phyloP scores from a whole-genome alignment of 1,284 basidiomycete genomes.

The Austropuccinia psidii region DNA sequence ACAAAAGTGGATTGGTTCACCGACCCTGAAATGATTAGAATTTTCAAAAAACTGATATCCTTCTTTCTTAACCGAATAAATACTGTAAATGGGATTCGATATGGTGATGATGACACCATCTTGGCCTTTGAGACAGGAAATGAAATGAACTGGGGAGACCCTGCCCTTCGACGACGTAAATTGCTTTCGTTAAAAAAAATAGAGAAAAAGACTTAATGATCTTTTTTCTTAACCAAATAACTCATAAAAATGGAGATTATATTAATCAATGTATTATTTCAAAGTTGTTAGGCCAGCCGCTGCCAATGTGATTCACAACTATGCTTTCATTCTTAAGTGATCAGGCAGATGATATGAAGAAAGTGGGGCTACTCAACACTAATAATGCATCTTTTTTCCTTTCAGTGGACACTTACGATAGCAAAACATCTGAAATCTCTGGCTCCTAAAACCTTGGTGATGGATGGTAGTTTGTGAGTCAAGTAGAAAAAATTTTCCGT shows the following conservation, averaged over 20 bases:
- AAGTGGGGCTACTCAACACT: neutral
- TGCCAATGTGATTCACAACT: constrained; percentile 4
- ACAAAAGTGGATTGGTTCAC: constrained; percentile 16
- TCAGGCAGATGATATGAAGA: neutral
- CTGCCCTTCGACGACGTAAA: no score
- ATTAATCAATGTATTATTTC: neutral
- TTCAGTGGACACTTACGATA: constrained; percentile 31
- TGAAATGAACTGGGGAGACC: constrained; percentile 24
- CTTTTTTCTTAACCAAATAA: neutral
- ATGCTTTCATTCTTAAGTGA: neutral
- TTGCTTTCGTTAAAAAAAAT: neutral
- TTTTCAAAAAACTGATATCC: constrained; percentile 16
- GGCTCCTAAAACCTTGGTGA: constrained; percentile 24
- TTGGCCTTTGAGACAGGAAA: constrained; percentile 35
- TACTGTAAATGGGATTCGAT: constrained; percentile 17
- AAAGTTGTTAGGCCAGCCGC: constrained; percentile 1
- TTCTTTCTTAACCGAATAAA: constrained; percentile 21
- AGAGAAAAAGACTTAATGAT: neutral
- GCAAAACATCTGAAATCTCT: constrained; percentile 10
- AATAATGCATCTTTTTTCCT: neutral
- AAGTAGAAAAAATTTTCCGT: neutral
- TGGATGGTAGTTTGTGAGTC: constrained; percentile 35
- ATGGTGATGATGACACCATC: constrained; percentile 33
- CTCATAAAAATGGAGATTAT: neutral
- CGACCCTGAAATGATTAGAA: neutral